phyloP scores from a whole-genome alignment of 164 flowering plant genomes.

The Sedum album region DNA sequence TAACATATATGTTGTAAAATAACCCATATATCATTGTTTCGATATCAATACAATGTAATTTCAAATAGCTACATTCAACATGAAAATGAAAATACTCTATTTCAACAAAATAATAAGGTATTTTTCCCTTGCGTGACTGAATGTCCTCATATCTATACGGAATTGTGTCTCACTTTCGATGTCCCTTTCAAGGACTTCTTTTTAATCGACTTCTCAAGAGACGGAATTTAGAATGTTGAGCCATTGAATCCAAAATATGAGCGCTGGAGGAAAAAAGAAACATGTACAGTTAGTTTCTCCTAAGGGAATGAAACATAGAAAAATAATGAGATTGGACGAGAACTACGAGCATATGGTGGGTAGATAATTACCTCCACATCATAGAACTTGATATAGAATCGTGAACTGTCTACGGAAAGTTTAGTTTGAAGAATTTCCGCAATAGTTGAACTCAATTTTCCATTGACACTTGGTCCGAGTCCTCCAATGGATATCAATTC shows the following conservation, averaged over 20 bases:
- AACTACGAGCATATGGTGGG: not conserved
- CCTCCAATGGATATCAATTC: constrained; percentile 98
- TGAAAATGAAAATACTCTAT: too few relatives aligned
- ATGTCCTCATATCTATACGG: too few relatives aligned
- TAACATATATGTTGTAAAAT: too few relatives aligned
- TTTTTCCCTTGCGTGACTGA: too few relatives aligned
- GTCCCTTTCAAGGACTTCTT: too few relatives aligned
- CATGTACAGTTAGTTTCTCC: not conserved
- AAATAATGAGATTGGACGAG: not conserved
- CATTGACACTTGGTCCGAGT: constrained; percentile 67
- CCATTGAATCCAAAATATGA: constrained; percentile 68
- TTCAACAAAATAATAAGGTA: too few relatives aligned
- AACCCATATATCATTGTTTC: too few relatives aligned
- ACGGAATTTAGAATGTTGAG: constrained; percentile 52
- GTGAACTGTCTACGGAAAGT: constrained; percentile 28
- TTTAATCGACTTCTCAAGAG: too few relatives aligned
- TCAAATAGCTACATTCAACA: too few relatives aligned
- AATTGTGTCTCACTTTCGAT: too few relatives aligned
- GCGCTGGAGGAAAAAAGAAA: constrained; percentile 23
- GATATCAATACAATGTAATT: too few relatives aligned
- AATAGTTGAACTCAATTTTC: constrained; percentile 67
- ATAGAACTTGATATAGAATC: not conserved
- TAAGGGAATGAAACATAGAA: not conserved
- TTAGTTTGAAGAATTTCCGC: constrained; percentile 87
- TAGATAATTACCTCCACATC: constrained; percentile 46